Percentiles rank a stretch among this genome's conserved stretches.
These are phyloP conservation scores for Mayamaea pseudoterrestris DNA, from an alignment of 108 stramenopile species.

Conservation along the genomic window DNA sequence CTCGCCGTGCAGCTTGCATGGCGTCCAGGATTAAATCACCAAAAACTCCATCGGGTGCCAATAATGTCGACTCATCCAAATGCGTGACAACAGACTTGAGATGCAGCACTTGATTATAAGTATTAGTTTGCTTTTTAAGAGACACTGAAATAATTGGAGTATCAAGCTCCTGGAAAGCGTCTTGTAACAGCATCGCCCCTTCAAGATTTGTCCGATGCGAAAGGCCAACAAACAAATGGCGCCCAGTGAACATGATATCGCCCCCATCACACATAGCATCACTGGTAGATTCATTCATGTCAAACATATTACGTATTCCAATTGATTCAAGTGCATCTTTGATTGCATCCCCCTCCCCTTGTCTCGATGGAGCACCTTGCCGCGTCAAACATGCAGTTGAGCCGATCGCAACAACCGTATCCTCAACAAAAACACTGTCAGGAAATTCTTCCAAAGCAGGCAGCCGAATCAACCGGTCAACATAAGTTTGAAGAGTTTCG, in stretches of 20 bases:
- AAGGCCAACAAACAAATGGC: slow-evolving; percentile 59
- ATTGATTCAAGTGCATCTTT: slow-evolving; percentile 18
- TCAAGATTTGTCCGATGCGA: slow-evolving; percentile 39
- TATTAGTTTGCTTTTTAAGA: neutral
- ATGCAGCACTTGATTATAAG: slow-evolving; percentile 32
- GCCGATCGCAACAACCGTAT: slow-evolving; percentile 43
- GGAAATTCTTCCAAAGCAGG: slow-evolving; percentile 38
- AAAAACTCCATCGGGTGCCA: slow-evolving; percentile 25
- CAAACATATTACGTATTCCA: slow-evolving; percentile 24
- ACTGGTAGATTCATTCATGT: slow-evolving; percentile 22
- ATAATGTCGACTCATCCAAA: slow-evolving; percentile 36
- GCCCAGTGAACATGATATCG: slow-evolving; percentile 47
- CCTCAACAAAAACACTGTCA: slow-evolving; percentile 70
- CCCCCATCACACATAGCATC: slow-evolving; percentile 48
- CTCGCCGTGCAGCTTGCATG: slow-evolving; percentile 24
- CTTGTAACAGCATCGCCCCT: slow-evolving; percentile 23
- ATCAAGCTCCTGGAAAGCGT: slow-evolving; percentile 18
- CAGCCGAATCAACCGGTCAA: too few relatives aligned
- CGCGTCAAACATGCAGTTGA: slow-evolving; percentile 31
- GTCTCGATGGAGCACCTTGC: slow-evolving; percentile 36
- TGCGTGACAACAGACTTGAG: slow-evolving; percentile 57
- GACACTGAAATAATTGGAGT: slow-evolving; percentile 24
- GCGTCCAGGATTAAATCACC: slow-evolving; percentile 20
- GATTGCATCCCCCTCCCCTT: slow-evolving; percentile 46
- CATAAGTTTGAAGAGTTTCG: too few relatives aligned